Percentiles rank a stretch among this genome's conserved stretches.
These are phyloP conservation scores for Huntiella abstrusa DNA, from an alignment of 2,329 filamentous ascomycete genomes.

Conservation along the genomic window DNA sequence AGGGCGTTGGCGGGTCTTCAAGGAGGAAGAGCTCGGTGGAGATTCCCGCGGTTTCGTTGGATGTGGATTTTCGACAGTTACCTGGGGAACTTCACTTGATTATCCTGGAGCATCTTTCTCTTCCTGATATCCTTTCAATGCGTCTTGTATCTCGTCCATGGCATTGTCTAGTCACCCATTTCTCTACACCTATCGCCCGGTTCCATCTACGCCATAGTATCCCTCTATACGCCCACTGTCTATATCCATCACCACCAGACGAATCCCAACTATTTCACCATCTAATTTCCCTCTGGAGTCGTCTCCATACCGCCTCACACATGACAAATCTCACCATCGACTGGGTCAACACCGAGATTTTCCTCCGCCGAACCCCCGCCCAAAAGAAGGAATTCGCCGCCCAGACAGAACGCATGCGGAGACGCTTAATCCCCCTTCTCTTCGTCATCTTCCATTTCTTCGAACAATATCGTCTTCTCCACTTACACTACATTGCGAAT, in stretches of 20 bases:
- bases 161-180: conserved; percentile 38
- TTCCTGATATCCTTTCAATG: conserved; percentile 41
- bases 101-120: conserved; percentile 38
- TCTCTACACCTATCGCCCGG: conserved; percentile 42
- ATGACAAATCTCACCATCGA: conserved; percentile 42
- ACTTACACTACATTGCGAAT: conserved; percentile 35
- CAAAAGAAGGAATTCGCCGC: conserved; percentile 38
- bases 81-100: conserved; percentile 45
- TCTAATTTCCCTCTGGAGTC: conserved; percentile 46
- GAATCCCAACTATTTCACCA: conserved; percentile 37
- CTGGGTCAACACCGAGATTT: conserved; percentile 47
- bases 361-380: conserved; percentile 35
- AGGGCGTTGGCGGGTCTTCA: not conserved
- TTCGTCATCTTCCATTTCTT: conserved; percentile 52
- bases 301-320: conserved; percentile 44
- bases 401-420: conserved; percentile 44
- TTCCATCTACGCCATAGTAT: conserved; percentile 41
- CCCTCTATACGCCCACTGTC: conserved; percentile 37
- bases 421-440: conserved; percentile 41
- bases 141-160: conserved; percentile 39
- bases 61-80: conserved; percentile 37
- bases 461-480: conserved; percentile 41
- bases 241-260: conserved; percentile 35
- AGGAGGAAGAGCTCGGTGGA: not conserved
- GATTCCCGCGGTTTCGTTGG: conserved; percentile 23